Evolutionary conservation across 352 stramenopile species (phyloP).

Genomic region (Globisporangium splendens): DNA sequence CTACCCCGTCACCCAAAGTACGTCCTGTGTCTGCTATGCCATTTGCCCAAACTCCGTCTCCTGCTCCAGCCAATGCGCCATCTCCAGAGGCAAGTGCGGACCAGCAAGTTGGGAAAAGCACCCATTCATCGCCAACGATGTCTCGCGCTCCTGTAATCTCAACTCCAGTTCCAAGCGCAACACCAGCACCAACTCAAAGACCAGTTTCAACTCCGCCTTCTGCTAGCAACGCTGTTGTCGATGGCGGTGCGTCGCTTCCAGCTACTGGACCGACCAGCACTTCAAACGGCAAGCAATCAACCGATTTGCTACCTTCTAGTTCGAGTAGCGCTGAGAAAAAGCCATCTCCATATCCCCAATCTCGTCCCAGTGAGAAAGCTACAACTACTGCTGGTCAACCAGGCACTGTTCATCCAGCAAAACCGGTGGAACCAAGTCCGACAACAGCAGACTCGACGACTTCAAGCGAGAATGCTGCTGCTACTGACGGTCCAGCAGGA

Average conservation of each 20-base stretch:
- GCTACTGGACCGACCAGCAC: too few species aligned
- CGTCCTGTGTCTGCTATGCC: too few species aligned
- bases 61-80: background rate
- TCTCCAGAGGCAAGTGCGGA: background rate
- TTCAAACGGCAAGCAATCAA: too few species aligned
- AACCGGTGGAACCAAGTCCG: background rate
- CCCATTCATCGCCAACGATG: too few species aligned
- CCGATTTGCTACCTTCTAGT: too few species aligned
- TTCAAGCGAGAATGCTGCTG: background rate
- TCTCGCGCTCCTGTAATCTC: too few species aligned
- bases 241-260: too few species aligned
- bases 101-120: too few species aligned
- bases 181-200: too few species aligned
- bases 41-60: background rate
- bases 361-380: background rate
- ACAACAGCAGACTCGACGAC: background rate
- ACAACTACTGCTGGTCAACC: background rate
- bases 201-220: background rate
- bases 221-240: background rate
- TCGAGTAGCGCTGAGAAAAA: too few species aligned
- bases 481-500: background rate
- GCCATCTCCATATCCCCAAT: background rate
- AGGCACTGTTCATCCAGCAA: background rate
- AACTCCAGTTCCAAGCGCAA: too few species aligned
- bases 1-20: too few species aligned